These are phyloP conservation scores for Starmerella roubikii DNA, from an alignment of 805 yeast genomes.

Conservation along the genomic window DNA sequence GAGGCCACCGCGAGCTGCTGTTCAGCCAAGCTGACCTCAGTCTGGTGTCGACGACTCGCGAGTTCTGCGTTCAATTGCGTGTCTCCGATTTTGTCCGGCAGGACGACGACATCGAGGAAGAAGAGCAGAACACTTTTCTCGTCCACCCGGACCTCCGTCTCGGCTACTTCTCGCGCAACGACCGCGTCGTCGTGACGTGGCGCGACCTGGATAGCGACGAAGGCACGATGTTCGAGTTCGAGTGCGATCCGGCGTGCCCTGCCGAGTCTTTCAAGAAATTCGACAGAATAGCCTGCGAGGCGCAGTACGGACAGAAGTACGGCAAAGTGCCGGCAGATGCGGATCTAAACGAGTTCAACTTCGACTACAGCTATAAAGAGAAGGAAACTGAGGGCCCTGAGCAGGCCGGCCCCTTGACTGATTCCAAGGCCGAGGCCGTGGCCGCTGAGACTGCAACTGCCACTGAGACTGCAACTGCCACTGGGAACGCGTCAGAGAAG, in stretches of 20 bases:
- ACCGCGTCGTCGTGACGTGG: slow-evolving; percentile 59
- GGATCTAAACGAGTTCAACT: slow-evolving; percentile 53
- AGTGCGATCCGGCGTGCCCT: slow-evolving; percentile 45
- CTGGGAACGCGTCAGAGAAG: background rate
- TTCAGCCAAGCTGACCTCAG: slow-evolving; percentile 68
- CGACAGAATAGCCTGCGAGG: slow-evolving; percentile 44
- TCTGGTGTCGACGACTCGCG: slow-evolving; percentile 53
- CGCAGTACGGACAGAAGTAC: slow-evolving; percentile 67
- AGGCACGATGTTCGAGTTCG: slow-evolving; percentile 73
- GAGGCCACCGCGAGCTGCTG: slow-evolving; percentile 59
- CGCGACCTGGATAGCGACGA: slow-evolving; percentile 69
- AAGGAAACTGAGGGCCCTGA: too few species aligned
- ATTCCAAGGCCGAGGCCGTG: background rate
- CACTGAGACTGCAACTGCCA: background rate
- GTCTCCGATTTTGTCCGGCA: slow-evolving; percentile 55
- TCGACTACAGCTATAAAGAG: slow-evolving; percentile 22
- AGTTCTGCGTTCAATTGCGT: slow-evolving; percentile 55
- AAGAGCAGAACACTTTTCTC: slow-evolving; percentile 39
- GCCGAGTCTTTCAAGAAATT: slow-evolving; percentile 42
- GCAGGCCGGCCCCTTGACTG: background rate
- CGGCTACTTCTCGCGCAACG: slow-evolving; percentile 40
- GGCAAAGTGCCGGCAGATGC: slow-evolving; percentile 35
- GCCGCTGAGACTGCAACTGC: background rate
- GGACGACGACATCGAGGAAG: slow-evolving; percentile 18
- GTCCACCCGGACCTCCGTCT: slow-evolving; percentile 49